Evolutionary conservation across 108 stramenopile genomes (phyloP).

Genomic region (Nitzschia inconspicua): DNA sequence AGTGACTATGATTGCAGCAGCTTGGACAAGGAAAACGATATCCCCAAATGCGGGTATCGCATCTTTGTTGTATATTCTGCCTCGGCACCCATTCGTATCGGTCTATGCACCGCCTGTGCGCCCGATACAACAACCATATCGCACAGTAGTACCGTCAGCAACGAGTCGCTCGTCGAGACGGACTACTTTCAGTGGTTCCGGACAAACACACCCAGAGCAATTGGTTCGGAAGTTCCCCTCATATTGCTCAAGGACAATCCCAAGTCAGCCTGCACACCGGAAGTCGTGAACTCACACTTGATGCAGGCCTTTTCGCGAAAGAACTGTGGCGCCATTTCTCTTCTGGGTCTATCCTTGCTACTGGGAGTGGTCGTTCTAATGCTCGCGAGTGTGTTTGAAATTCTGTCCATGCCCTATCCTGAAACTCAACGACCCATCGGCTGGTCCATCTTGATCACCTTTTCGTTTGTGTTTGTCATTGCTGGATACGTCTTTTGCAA

Average conservation of each 20-base stretch:
- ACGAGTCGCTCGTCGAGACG: neutral
- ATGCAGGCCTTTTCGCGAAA: neutral
- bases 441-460: neutral
- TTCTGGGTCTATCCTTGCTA: neutral
- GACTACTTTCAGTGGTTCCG: constrained; percentile 14
- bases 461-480: neutral
- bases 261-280: constrained; percentile 6
- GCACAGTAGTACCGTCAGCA: neutral
- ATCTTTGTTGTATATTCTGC: too few species aligned
- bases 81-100: too few species aligned
- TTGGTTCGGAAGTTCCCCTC: neutral
- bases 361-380: neutral
- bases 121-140: too few species aligned
- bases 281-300: constrained; percentile 1
- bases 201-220: neutral
- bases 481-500: neutral
- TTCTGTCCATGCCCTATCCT: neutral
- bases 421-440: constrained; percentile 11
- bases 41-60: too few species aligned
- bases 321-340: neutral
- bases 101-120: too few species aligned
- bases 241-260: constrained; percentile 5
- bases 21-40: too few species aligned
- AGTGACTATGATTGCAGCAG: neutral
- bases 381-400: neutral